These are phyloP conservation scores for Hibiscus syriacus DNA, from an alignment of 345 rosid genomes.

Conservation along the genomic window DNA sequence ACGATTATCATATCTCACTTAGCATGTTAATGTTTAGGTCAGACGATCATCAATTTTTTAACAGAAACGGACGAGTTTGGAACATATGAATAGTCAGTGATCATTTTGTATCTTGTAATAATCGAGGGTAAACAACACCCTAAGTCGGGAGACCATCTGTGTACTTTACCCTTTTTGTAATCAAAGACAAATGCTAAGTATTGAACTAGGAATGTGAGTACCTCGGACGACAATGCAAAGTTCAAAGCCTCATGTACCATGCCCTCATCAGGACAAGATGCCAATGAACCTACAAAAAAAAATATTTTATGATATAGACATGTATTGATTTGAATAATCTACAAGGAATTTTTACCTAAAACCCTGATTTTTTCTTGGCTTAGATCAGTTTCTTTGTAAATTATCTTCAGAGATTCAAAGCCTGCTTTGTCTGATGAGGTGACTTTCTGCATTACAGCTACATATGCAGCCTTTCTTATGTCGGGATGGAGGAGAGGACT, in stretches of 20 bases:
- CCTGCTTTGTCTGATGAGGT: constrained; percentile 55
- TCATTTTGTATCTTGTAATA: no score
- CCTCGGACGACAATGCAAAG: constrained; percentile 74
- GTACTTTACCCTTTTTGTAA: no score
- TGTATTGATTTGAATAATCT: background rate
- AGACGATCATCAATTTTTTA: no score
- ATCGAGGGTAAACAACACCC: no score
- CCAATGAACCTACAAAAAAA: constrained; percentile 54
- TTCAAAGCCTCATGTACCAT: constrained; percentile 59
- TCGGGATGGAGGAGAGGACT: constrained; percentile 80
- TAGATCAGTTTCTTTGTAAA: constrained; percentile 81
- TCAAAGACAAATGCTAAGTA: background rate
- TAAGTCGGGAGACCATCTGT: no score
- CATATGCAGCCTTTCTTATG: constrained; percentile 78
- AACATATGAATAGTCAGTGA: no score
- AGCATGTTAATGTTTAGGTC: no score
- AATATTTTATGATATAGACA: no score
- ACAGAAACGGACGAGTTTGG: no score
- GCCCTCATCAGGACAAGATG: constrained; percentile 55
- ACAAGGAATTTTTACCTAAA: constrained; percentile 36
- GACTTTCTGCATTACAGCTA: constrained; percentile 77
- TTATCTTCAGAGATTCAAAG: constrained; percentile 62
- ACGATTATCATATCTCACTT: no score
- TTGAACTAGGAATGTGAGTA: constrained; percentile 14
- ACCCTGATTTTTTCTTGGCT: constrained; percentile 92